phyloP scores from a whole-genome alignment of 73 alveolate species.

The Blepharisma stoltei region DNA sequence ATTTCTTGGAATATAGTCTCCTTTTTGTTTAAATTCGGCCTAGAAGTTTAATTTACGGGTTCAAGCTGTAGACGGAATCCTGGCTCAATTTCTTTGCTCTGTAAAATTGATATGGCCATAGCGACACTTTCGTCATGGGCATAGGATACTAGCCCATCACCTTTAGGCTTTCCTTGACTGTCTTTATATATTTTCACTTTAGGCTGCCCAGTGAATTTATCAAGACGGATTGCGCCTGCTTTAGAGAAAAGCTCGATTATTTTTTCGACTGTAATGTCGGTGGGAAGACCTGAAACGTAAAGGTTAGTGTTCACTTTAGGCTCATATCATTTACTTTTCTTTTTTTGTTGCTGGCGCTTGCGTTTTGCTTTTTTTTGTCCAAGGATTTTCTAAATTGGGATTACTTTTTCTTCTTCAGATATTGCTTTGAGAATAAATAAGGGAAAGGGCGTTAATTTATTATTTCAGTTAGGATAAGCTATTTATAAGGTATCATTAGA shows the following conservation, averaged over 20 bases:
- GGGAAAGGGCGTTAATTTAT: too few species aligned
- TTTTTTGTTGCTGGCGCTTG: constrained; percentile 59
- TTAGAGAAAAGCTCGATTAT: constrained; percentile 55
- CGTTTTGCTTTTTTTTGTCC: constrained; percentile 54
- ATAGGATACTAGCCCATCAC: constrained; percentile 79
- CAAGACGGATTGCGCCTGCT: constrained; percentile 76
- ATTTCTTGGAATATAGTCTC: constrained; percentile 66
- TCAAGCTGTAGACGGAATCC: constrained; percentile 55
- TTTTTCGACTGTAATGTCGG: constrained; percentile 59
- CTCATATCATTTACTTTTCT: constrained; percentile 73
- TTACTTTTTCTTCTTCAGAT: constrained; percentile 23
- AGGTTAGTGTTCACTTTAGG: constrained; percentile 70
- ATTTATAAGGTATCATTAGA: too few species aligned
- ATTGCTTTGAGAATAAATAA: too few species aligned
- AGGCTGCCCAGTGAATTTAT: constrained; percentile 60
- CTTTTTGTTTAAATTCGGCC: constrained; percentile 78
- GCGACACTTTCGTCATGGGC: constrained; percentile 65
- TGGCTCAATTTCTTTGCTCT: constrained; percentile 54
- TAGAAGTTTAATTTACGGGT: constrained; percentile 10
- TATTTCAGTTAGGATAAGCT: too few species aligned
- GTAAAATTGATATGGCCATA: constrained; percentile 69
- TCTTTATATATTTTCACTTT: constrained; percentile 60
- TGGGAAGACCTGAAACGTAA: constrained; percentile 82
- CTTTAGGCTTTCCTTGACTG: constrained; percentile 51
- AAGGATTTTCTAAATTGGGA: not conserved